Conservation (phyloP, 23 red algal species). For the Gracilaria domingensis region DNA sequence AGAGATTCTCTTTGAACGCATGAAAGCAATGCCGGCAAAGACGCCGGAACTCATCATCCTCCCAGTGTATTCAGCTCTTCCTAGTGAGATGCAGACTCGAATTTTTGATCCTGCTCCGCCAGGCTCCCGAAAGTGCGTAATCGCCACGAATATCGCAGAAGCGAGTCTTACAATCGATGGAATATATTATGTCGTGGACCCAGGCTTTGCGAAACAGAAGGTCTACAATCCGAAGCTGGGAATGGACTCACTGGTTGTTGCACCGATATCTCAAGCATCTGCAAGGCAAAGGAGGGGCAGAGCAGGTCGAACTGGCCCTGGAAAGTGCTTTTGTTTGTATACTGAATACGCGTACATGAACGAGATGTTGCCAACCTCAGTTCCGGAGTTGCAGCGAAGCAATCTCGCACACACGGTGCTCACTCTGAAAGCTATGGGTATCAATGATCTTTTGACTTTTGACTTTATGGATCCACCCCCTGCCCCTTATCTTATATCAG, state of each 20-base stretch:
- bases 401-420: conserved; percentile 95
- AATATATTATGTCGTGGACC: conserved; percentile 97
- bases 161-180: conserved; percentile 98
- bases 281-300: conserved; percentile 92
- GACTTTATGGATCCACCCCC: conserved; percentile 99
- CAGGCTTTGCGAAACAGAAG: conserved; percentile 98
- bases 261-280: conserved; percentile 96
- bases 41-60: conserved; percentile 84
- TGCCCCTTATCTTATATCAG: conserved; percentile 85
- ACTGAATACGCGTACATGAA: conserved; percentile 86
- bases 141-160: conserved; percentile 99
- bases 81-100: conserved; percentile 90
- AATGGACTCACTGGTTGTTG: conserved; percentile 94
- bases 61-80: conserved; percentile 92
- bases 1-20: conserved; percentile 89
- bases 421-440: conserved; percentile 90
- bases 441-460: conserved; percentile 92
- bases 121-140: conserved; percentile 82
- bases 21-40: conserved; percentile 71
- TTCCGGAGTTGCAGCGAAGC: conserved; percentile 94
- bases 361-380: conserved; percentile 91
- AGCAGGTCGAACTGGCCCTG: conserved; percentile 95
- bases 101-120: conserved; percentile 91
- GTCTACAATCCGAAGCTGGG: conserved; percentile 94
- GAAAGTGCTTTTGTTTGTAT: conserved; percentile 95